phyloP scores from a whole-genome alignment of 495 filamentous ascomycete genomes.

The Usnea hakonensis region DNA sequence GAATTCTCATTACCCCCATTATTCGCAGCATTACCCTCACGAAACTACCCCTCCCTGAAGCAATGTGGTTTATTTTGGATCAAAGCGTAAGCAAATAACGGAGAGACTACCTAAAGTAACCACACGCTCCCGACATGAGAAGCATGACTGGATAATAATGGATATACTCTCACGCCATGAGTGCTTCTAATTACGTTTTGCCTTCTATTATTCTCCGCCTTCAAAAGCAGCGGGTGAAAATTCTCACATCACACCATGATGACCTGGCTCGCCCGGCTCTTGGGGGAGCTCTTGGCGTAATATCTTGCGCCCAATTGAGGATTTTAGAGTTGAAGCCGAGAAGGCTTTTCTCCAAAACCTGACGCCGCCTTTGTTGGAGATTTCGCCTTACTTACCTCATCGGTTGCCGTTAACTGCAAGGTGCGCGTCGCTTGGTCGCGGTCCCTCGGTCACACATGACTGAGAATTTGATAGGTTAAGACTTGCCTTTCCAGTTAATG shows the following conservation, averaged over 20 bases:
- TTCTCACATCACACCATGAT: background rate
- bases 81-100: background rate
- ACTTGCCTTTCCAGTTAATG: slow-evolving; percentile 22
- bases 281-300: background rate
- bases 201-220: background rate
- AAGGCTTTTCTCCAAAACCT: background rate
- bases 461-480: background rate
- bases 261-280: too few relatives aligned
- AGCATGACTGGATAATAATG: background rate
- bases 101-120: background rate
- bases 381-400: background rate
- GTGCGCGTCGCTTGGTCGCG: slow-evolving; percentile 11
- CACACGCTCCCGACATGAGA: background rate
- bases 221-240: background rate
- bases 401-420: slow-evolving; percentile 23
- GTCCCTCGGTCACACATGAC: background rate
- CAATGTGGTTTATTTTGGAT: background rate
- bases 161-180: background rate
- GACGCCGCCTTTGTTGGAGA: background rate
- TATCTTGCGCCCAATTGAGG: background rate
- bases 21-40: slow-evolving; percentile 6
- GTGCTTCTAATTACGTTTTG: background rate
- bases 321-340: background rate
- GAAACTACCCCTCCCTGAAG: slow-evolving; percentile 20
- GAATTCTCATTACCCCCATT: slow-evolving; percentile 24